Evolutionary conservation across 106 monocot genomes (phyloP).

Genomic region (Triglochin maritima): DNA sequence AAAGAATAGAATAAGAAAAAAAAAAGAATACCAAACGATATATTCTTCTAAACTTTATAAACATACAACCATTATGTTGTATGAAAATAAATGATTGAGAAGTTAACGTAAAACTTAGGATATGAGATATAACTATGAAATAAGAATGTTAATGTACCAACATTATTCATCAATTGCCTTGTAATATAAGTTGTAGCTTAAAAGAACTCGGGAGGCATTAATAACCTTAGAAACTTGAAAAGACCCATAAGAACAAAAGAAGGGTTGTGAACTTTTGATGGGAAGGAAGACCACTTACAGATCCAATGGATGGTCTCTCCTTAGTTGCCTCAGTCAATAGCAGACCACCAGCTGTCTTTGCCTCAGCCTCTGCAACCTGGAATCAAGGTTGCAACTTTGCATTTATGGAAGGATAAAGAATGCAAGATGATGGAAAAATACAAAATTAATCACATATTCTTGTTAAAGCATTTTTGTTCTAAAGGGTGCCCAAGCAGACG

Average conservation of each 20-base stretch:
- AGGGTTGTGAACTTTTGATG: background rate
- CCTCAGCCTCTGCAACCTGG: slow-evolving; percentile 47
- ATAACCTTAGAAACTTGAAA: slow-evolving; percentile 1
- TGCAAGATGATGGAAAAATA: background rate
- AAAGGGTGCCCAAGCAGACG: background rate
- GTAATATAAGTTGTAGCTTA: background rate
- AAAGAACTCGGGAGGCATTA: slow-evolving; percentile 1
- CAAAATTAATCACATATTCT: background rate
- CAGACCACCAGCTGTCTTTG: slow-evolving; percentile 52
- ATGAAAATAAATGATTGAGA: no score
- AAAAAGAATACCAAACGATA: no score
- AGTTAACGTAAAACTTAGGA: no score
- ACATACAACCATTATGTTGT: no score
- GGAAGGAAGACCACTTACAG: slow-evolving; percentile 16
- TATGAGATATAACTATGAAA: no score
- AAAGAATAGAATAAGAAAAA: no score
- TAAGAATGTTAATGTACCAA: no score
- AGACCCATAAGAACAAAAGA: background rate
- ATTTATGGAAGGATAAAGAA: no score
- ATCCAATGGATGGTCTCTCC: slow-evolving; percentile 52
- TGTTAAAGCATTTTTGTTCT: background rate
- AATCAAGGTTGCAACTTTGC: background rate
- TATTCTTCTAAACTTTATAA: no score
- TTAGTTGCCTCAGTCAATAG: slow-evolving; percentile 51
- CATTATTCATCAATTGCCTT: no score